Evolutionary conservation across 2,329 filamentous ascomycete species (phyloP).

Genomic region (Leptographium radiaticola): DNA sequence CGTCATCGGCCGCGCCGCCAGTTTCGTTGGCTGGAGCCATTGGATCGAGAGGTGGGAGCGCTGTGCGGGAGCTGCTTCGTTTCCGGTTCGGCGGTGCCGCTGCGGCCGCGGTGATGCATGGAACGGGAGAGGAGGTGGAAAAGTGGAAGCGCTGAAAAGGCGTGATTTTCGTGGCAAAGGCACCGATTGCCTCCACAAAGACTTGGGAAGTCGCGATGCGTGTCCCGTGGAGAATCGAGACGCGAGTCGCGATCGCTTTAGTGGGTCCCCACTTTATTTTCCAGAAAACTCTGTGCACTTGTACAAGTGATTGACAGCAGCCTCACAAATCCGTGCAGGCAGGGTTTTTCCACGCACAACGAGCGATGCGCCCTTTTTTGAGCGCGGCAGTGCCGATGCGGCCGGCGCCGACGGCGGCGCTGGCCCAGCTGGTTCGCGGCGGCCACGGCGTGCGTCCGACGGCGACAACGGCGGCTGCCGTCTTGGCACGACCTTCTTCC

Average conservation of each 20-base stretch:
- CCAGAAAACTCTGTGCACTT: too few species aligned
- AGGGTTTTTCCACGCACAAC: too few species aligned
- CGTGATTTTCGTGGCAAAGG: not conserved
- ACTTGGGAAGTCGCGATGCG: not conserved
- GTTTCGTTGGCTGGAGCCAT: too few species aligned
- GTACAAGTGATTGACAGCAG: too few species aligned
- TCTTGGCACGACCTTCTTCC: constrained; percentile 8
- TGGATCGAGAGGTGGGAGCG: too few species aligned
- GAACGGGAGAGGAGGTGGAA: not conserved
- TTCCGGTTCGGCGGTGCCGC: too few species aligned
- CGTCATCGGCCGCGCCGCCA: too few species aligned
- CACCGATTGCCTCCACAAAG: not conserved
- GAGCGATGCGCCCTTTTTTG: not conserved
- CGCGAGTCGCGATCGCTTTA: too few species aligned
- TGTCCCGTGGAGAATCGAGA: too few species aligned
- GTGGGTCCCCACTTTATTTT: too few species aligned
- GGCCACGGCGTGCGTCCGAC: not conserved
- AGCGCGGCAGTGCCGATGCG: not conserved
- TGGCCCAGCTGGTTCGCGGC: not conserved
- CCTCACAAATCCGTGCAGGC: not conserved
- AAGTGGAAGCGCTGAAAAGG: not conserved
- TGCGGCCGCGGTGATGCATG: too few species aligned
- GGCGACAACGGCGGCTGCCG: not conserved
- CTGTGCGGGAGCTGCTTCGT: too few species aligned
- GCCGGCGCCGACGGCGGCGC: not conserved